These are phyloP conservation scores for Cucumis sativus DNA, from an alignment of 306 rosid genomes.

Conservation along the genomic window DNA sequence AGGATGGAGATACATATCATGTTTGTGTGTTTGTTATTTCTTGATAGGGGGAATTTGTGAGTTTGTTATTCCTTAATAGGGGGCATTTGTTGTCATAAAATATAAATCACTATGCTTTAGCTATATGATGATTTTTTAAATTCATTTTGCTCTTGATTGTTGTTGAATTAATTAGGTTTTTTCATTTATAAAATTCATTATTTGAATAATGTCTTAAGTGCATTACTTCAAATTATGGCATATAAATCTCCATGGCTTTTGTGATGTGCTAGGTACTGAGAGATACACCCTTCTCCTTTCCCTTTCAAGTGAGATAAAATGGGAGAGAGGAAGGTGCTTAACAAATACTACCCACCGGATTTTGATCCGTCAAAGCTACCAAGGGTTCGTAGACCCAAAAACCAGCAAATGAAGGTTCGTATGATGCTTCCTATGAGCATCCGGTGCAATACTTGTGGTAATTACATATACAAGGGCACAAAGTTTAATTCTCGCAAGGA, in stretches of 20 bases:
- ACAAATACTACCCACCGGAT: constrained; percentile 92
- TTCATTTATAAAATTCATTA: neutral
- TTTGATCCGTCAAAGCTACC: constrained; percentile 83
- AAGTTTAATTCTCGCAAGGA: constrained; percentile 51
- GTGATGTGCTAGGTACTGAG: neutral
- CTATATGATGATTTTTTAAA: too few species aligned
- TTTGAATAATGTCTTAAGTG: neutral
- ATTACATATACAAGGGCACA: constrained; percentile 50
- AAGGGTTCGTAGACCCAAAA: constrained; percentile 54
- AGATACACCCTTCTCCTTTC: neutral
- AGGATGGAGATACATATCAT: too few species aligned
- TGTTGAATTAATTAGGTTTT: neutral
- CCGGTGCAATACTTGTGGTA: constrained; percentile 75
- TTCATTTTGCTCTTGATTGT: neutral
- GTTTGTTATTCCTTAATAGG: neutral
- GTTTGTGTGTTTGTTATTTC: too few species aligned
- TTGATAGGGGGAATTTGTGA: neutral
- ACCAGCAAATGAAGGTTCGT: constrained; percentile 81
- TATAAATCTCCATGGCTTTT: neutral
- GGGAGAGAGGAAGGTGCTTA: constrained; percentile 90
- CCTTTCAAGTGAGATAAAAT: constrained; percentile 16
- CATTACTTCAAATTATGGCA: neutral
- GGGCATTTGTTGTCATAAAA: neutral
- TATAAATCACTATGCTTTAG: neutral
- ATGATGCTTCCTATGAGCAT: constrained; percentile 99